Evolutionary conservation across 2,329 filamentous ascomycete species (phyloP), one percentile per base, ranked within the genome.

Genomic region (Xylaria sp.): DNA sequence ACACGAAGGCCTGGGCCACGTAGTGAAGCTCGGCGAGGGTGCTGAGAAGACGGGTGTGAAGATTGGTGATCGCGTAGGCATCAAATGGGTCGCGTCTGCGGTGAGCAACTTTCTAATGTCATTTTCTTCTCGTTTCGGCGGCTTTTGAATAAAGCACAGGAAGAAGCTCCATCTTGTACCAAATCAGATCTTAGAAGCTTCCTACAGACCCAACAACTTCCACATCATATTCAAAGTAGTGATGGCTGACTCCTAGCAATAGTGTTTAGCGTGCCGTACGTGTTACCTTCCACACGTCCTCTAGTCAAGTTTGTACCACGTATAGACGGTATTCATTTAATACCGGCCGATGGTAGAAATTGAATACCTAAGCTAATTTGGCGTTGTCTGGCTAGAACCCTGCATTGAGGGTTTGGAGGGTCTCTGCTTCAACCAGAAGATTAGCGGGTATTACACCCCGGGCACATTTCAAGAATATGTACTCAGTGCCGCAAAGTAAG

Each of bases 381-480:
- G n/a, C 22, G 25, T 50, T 22, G 25, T 25, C 17, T 39, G 25
- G 3, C 13, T 22, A 70, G 68, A 58, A 15, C 65, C 69, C 15
- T 71, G 69, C 31, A 50, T 45, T 17, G 68, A 68, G 29, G 63
- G 66, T 17, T 2, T 63, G 4, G 69, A 71, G 13, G 66, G 68
- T 15, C 20, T 65, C 7, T 71, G 68, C 56, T 53, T 69, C 39
- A 65, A 71, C 29, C 66, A 67, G 59, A 63, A 31, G 44, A 51
- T 70, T 20, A 70, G 68, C 49, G 68, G 69, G 15, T 71, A 67
- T 59, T 64, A 56, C 49, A 69, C 63, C 2, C 69, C 68, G 5
- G 68, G 68, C 0, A 71, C 68, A 5, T 71, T 70, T 22, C 69
- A 70, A 45, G 51, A 71, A 60, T 71, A 69, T 29, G 69, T 63